Conservation (phyloP, 768 basidiomycete species). For the Mycena albidolilacea region DNA sequence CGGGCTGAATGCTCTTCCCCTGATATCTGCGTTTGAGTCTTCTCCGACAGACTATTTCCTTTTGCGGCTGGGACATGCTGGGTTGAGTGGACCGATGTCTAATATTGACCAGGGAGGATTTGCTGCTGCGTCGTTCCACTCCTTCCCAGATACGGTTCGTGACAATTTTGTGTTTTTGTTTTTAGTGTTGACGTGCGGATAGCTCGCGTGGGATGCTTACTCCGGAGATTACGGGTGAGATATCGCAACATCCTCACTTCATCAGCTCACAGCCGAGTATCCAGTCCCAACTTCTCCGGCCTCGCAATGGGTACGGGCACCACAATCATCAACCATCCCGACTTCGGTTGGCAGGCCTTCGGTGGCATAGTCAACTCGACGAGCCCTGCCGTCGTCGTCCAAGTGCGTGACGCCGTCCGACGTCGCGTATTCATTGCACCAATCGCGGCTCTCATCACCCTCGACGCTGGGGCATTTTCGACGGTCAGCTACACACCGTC, state of each 20-base stretch:
- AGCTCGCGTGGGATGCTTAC: conserved; percentile 69
- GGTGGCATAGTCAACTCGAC: conserved; percentile 63
- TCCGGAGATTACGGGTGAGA: conserved; percentile 67
- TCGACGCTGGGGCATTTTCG: conserved; percentile 69
- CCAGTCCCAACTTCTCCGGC: conserved; percentile 67
- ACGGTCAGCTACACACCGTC: conserved; percentile 57
- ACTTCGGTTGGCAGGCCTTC: conserved; percentile 75
- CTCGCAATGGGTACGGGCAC: conserved; percentile 66
- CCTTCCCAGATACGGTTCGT: conserved; percentile 63
- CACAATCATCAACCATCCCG: conserved; percentile 65
- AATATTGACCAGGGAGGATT: conserved; percentile 73
- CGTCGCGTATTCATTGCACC: conserved; percentile 68
- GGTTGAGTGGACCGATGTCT: conserved; percentile 65
- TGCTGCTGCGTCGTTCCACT: conserved; percentile 72
- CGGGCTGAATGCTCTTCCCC: conserved; percentile 69
- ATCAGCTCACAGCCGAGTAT: neutral
- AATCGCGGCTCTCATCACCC: conserved; percentile 59
- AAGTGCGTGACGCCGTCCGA: conserved; percentile 62
- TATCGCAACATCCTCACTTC: neutral
- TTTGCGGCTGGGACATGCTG: conserved; percentile 67
- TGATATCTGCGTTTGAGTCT: conserved; percentile 63
- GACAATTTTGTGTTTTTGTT: neutral
- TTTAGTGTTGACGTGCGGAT: neutral
- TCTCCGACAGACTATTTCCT: conserved; percentile 65
- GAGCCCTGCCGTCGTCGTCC: conserved; percentile 59